phyloP scores from a whole-genome alignment of 257 asterid species.

The Nicotiana paniculata region DNA sequence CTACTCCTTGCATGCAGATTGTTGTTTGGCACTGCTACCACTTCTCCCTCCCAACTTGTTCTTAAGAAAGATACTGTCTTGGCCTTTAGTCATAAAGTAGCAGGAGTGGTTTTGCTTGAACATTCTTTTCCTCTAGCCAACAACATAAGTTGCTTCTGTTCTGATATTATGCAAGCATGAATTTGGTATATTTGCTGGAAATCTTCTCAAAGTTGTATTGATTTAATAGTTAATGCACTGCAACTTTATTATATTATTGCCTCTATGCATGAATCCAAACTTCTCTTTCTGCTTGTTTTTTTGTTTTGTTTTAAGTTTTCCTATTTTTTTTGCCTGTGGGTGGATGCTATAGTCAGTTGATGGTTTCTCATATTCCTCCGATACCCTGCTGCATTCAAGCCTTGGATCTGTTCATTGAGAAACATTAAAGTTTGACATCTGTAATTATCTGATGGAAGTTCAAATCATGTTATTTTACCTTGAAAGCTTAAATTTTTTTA shows the following conservation, averaged over 20 bases:
- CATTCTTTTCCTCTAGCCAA: background rate
- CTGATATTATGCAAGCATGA: background rate
- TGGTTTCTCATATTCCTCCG: background rate
- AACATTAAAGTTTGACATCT: background rate
- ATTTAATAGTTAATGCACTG: background rate
- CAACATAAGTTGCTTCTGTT: background rate
- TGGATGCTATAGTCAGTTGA: background rate
- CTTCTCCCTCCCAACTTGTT: constrained; percentile 3
- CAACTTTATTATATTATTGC: background rate
- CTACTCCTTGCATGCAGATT: background rate
- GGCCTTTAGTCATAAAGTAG: background rate
- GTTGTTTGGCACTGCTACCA: background rate
- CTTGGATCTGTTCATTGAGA: background rate
- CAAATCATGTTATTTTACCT: background rate
- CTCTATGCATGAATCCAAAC: background rate
- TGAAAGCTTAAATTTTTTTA: background rate
- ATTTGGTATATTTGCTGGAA: background rate
- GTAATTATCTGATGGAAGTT: background rate
- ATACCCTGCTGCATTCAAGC: background rate
- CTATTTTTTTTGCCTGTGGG: background rate
- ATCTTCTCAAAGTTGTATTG: background rate
- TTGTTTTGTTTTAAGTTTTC: background rate
- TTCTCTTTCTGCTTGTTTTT: background rate
- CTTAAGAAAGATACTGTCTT: background rate
- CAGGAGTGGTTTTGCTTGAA: background rate